These are phyloP conservation scores for Mercurialis annua DNA, from an alignment of 345 rosid genomes.

Conservation along the genomic window DNA sequence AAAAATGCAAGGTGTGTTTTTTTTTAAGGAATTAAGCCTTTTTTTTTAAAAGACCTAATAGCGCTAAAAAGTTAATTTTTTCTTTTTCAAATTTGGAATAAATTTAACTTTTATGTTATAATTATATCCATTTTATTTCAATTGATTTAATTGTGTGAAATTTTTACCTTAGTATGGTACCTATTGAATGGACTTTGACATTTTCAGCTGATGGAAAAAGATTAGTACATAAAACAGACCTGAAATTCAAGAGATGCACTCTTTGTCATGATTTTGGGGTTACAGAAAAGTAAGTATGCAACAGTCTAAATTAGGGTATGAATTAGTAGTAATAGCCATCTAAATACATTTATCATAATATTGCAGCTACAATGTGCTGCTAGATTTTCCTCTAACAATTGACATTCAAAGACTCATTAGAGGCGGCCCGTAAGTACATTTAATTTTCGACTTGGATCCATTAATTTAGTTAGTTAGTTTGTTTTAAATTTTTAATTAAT, in stretches of 20 bases:
- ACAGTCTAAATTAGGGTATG: no score
- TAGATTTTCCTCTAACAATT: conserved; percentile 40
- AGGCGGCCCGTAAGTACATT: conserved; percentile 55
- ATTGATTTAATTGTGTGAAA: no score
- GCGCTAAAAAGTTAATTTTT: no score
- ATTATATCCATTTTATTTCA: no score
- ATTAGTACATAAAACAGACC: conserved; percentile 17
- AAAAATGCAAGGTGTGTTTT: no score
- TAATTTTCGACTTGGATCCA: no score
- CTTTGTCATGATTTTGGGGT: conserved; percentile 40
- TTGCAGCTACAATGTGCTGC: conserved; percentile 45
- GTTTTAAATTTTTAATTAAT: no score
- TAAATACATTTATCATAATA: neutral
- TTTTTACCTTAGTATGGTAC: no score
- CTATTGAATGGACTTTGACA: neutral
- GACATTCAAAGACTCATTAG: conserved; percentile 36
- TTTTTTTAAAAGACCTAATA: no score
- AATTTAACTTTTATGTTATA: neutral
- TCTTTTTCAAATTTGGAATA: neutral
- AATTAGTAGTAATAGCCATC: no score
- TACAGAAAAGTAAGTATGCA: conserved; percentile 24
- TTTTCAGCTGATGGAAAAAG: conserved; percentile 22
- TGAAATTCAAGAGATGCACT: conserved; percentile 18
- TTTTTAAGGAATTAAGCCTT: no score
- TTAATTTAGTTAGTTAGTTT: no score